Evolutionary conservation across 2,329 filamentous ascomycete genomes (phyloP).

Genomic region (Diaporthe nobilis): DNA sequence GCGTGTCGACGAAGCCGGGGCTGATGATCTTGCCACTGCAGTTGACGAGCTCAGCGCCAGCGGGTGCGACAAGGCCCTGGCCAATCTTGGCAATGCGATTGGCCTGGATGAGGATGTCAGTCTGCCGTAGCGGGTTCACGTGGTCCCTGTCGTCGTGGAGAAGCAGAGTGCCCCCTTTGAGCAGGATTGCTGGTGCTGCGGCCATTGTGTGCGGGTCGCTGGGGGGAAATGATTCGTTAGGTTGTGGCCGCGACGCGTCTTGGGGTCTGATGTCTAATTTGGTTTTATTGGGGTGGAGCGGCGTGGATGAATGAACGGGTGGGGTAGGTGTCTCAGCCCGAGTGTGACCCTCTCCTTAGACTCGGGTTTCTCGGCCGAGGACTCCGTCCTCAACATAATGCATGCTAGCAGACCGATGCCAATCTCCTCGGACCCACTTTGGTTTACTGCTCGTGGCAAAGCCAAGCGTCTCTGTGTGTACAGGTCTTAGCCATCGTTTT

Average conservation of each 20-base stretch:
- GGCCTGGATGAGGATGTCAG: conserved; percentile 41
- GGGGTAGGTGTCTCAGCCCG: neutral
- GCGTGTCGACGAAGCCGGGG: conserved; percentile 22
- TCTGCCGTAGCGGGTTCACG: conserved; percentile 38
- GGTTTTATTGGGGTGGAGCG: neutral
- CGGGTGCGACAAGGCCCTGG: conserved; percentile 7
- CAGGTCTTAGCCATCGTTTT: too few relatives aligned
- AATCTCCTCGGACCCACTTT: neutral
- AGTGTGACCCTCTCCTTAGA: neutral
- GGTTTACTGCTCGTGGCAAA: too few relatives aligned
- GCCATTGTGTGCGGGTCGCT: neutral
- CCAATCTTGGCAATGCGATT: conserved; percentile 38
- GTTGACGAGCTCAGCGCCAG: conserved; percentile 4
- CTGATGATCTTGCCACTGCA: conserved; percentile 23
- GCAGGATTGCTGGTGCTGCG: conserved; percentile 35
- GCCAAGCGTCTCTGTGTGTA: too few relatives aligned
- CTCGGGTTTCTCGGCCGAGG: neutral
- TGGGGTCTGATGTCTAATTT: neutral
- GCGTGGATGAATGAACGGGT: neutral
- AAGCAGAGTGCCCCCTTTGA: conserved; percentile 42
- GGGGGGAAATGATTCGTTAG: neutral
- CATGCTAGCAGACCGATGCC: neutral
- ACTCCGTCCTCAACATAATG: neutral
- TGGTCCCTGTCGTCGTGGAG: conserved; percentile 42
- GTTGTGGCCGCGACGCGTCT: neutral